A percentile compares a stretch with the other conserved stretches of the same genome.
Evolutionary conservation across 495 filamentous ascomycete genomes (phyloP).

Genomic region (Extremus antarcticus): DNA sequence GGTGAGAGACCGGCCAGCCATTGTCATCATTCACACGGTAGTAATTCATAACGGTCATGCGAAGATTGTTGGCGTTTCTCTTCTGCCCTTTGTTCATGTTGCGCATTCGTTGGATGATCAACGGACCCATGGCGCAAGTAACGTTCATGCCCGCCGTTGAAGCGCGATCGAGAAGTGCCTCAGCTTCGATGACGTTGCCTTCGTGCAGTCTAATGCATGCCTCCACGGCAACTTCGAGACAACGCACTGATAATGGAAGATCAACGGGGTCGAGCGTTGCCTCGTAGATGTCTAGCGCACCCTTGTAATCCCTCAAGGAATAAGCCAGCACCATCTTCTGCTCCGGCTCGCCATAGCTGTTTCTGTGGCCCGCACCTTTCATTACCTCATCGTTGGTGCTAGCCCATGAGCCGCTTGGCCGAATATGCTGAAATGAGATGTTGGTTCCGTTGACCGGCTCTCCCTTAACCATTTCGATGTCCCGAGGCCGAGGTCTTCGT

Average conservation of each 20-base stretch:
- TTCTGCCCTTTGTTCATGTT: not conserved
- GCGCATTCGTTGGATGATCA: conserved; percentile 9
- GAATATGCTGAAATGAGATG: not conserved
- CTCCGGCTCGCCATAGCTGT: not conserved
- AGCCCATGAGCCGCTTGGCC: not conserved
- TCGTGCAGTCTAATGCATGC: conserved; percentile 9
- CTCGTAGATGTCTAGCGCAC: conserved; percentile 10
- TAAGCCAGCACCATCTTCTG: conserved; percentile 16
- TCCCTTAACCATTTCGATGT: no score
- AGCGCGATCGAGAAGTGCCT: conserved; percentile 8
- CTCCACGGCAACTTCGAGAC: conserved; percentile 19
- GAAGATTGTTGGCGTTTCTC: not conserved
- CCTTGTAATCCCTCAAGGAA: not conserved
- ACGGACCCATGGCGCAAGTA: conserved; percentile 14
- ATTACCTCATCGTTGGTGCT: not conserved
- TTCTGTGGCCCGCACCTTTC: not conserved
- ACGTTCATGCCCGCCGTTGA: conserved; percentile 17
- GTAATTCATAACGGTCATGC: conserved; percentile 12
- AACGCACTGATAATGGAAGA: conserved; percentile 6
- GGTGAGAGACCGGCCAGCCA: conserved; percentile 9
- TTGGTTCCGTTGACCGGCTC: no score
- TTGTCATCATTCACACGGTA: conserved; percentile 17
- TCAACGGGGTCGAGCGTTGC: conserved; percentile 7
- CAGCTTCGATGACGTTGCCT: conserved; percentile 4
- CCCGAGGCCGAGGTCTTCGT: no score